Percentiles rank a stretch among this genome's conserved stretches.
Conservation (phyloP, 768 basidiomycete genomes). For the Phallus indusiatus region DNA sequence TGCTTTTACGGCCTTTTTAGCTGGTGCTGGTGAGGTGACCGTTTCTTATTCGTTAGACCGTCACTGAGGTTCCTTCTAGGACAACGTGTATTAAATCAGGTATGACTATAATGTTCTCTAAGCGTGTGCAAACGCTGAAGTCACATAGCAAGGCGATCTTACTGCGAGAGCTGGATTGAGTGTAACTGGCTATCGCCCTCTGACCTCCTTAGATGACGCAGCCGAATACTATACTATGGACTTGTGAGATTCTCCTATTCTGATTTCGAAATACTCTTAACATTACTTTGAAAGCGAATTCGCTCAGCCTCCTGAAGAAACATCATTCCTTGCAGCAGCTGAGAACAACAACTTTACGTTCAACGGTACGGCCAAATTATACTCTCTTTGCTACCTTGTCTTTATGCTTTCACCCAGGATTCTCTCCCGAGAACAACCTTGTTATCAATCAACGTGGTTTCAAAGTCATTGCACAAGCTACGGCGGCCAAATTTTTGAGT, state of each 20-base stretch:
- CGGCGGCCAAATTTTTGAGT: conserved; percentile 6
- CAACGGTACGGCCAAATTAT: background rate
- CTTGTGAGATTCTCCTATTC: conserved; percentile 1
- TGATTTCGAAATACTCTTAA: background rate
- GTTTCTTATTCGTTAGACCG: background rate
- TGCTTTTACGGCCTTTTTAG: background rate
- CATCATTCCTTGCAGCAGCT: conserved; percentile 7
- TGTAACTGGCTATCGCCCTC: conserved; percentile 2
- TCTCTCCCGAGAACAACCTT: conserved; percentile 10
- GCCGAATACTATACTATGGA: conserved; percentile 9
- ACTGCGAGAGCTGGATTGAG: conserved; percentile 9
- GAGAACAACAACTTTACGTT: conserved; percentile 10
- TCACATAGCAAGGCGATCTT: conserved; percentile 4
- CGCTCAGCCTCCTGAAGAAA: conserved; percentile 8
- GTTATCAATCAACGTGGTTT: conserved; percentile 12
- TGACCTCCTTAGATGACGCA: conserved; percentile 4
- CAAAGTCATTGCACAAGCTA: conserved; percentile 4
- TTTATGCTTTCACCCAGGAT: background rate
- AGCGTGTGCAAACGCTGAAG: too few species aligned
- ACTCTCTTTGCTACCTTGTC: background rate
- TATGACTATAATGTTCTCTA: background rate
- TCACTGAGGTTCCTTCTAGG: background rate
- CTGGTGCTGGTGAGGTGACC: conserved; percentile 1
- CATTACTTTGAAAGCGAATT: background rate
- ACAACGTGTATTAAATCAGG: background rate